Conservation (phyloP, 2,329 filamentous ascomycete genomes). For the Talaromyces sp. region DNA sequence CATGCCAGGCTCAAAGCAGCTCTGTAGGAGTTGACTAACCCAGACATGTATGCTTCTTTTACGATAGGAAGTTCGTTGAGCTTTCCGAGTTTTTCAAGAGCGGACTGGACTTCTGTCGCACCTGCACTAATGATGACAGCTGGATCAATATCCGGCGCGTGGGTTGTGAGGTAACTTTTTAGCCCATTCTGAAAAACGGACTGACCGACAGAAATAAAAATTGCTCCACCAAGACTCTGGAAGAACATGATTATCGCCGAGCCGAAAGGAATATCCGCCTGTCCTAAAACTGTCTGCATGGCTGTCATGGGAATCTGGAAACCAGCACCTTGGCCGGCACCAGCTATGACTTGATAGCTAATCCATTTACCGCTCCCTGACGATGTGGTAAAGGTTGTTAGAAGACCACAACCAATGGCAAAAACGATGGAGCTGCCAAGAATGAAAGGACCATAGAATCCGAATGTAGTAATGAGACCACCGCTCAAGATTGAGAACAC, state of each 20-base stretch:
- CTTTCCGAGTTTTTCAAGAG: not conserved
- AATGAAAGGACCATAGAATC: slow-evolving; percentile 28
- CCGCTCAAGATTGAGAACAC: slow-evolving; percentile 30
- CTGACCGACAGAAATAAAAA: slow-evolving; percentile 30
- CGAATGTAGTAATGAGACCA: slow-evolving; percentile 26
- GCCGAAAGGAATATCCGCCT: slow-evolving; percentile 27
- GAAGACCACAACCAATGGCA: slow-evolving; percentile 21
- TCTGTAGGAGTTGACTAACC: not conserved
- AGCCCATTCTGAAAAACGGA: slow-evolving; percentile 31
- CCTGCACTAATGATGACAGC: slow-evolving; percentile 9
- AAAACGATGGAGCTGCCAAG: slow-evolving; percentile 25
- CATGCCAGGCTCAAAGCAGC: not conserved
- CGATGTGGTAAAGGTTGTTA: slow-evolving; percentile 20
- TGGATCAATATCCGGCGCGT: slow-evolving; percentile 10
- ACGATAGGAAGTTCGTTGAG: not conserved
- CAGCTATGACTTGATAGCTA: slow-evolving; percentile 32
- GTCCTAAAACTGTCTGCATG: slow-evolving; percentile 24
- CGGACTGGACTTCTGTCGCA: slow-evolving; percentile 1
- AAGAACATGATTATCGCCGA: slow-evolving; percentile 28
- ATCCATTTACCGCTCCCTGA: slow-evolving; percentile 26
- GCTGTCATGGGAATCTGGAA: slow-evolving; percentile 28
- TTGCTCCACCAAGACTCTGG: slow-evolving; percentile 30
- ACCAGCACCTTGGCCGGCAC: slow-evolving; percentile 21
- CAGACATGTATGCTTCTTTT: slow-evolving; percentile 12
- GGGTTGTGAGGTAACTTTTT: slow-evolving; percentile 20